phyloP scores from a whole-genome alignment of 2,329 filamentous ascomycete species.

The Helminthosporium solani region DNA sequence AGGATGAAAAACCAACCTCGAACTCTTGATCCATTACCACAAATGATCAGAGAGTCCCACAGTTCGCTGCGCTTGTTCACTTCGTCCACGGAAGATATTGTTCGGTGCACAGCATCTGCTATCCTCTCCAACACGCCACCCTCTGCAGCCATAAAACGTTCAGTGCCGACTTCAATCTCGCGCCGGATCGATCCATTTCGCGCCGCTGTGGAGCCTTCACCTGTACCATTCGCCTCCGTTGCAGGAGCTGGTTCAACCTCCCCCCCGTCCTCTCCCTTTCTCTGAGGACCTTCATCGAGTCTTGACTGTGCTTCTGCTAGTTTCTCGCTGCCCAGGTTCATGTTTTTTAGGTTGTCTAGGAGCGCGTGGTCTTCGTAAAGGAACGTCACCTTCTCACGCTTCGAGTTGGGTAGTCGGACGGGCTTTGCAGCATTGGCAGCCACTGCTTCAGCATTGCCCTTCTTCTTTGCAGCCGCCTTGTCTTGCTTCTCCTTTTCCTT shows the following conservation, averaged over 20 bases:
- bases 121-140: constrained; percentile 79
- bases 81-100: constrained; percentile 80
- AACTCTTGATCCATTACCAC: constrained; percentile 78
- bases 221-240: constrained; percentile 30
- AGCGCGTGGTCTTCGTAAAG: constrained; percentile 68
- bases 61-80: constrained; percentile 79
- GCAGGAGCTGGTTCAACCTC: constrained; percentile 27
- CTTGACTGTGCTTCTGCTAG: constrained; percentile 55
- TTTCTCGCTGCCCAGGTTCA: constrained; percentile 48
- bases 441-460: constrained; percentile 53
- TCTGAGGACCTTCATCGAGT: constrained; percentile 50
- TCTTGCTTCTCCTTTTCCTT: constrained; percentile 78
- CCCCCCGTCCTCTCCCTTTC: constrained; percentile 40
- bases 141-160: constrained; percentile 66
- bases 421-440: constrained; percentile 62
- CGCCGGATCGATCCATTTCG: constrained; percentile 42
- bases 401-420: constrained; percentile 68
- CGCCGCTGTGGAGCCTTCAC: constrained; percentile 16
- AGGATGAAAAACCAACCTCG: constrained; percentile 49
- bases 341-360: constrained; percentile 55
- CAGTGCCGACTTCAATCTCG: constrained; percentile 75
- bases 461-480: constrained; percentile 63
- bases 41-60: constrained; percentile 90
- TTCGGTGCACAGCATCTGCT: constrained; percentile 77
- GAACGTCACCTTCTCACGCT: constrained; percentile 68